Percentiles rank a stretch among this genome's conserved stretches.
Conservation (phyloP, 805 yeast species). For the Lachancea sp. region DNA sequence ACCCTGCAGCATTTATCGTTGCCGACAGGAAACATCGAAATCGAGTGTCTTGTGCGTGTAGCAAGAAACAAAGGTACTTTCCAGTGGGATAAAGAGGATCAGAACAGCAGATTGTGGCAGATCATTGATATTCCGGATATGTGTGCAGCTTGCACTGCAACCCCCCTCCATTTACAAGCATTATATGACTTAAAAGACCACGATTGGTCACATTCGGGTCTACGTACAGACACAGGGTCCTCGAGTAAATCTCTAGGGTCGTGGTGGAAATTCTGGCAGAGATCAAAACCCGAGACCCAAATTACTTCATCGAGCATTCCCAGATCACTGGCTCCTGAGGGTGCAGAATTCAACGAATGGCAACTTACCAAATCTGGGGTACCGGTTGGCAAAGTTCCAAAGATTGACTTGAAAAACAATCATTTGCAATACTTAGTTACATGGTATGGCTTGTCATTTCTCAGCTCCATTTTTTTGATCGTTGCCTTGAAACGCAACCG, state of each 20-base stretch:
- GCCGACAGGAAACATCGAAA: constrained; percentile 61
- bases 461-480: constrained; percentile 62
- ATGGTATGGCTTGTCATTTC: constrained; percentile 84
- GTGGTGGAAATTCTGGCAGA: constrained; percentile 27
- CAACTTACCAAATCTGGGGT: constrained; percentile 78
- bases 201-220: constrained; percentile 28
- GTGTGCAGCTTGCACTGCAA: constrained; percentile 52
- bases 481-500: constrained; percentile 42
- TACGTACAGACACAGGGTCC: not conserved
- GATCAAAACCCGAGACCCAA: not conserved
- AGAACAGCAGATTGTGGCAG: constrained; percentile 62
- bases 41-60: constrained; percentile 67
- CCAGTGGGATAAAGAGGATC: constrained; percentile 66
- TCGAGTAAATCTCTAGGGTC: constrained; percentile 14
- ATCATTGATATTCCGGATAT: constrained; percentile 77
- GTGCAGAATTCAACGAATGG: constrained; percentile 40
- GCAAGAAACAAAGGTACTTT: constrained; percentile 56
- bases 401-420: constrained; percentile 75
- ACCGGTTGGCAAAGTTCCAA: constrained; percentile 81
- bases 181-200: constrained; percentile 61
- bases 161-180: constrained; percentile 73
- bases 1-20: constrained; percentile 60
- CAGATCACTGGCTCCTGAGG: not conserved
- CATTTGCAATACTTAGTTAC: constrained; percentile 90
- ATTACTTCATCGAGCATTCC: not conserved